phyloP scores from a whole-genome alignment of 2,329 filamentous ascomycete species.

The Alternaria gansuensis region DNA sequence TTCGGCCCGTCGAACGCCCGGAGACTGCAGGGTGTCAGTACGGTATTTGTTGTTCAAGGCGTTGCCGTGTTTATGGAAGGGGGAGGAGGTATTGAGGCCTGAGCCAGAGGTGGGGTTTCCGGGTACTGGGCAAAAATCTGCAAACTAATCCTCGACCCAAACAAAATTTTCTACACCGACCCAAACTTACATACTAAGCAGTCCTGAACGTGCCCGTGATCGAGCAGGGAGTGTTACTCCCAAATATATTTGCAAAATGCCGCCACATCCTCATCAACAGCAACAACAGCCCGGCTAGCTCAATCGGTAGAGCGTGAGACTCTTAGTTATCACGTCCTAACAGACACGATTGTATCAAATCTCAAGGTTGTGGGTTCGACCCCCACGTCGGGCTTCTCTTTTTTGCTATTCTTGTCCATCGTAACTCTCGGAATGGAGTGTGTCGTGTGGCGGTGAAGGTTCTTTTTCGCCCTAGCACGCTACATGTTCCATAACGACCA shows the following conservation, averaged over 20 bases:
- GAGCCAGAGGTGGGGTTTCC: conserved; percentile 3
- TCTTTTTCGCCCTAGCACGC: not conserved
- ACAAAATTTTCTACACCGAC: not conserved
- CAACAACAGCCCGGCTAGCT: conserved; percentile 32
- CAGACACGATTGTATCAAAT: conserved; percentile 21
- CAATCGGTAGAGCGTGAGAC: conserved; percentile 56
- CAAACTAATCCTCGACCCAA: too few species aligned
- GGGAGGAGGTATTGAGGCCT: not conserved
- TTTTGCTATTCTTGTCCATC: not conserved
- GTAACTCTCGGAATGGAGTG: not conserved
- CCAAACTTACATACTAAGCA: not conserved
- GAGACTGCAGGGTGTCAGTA: not conserved
- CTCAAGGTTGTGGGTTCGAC: conserved; percentile 31
- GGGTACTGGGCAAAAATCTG: not conserved
- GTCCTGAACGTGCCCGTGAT: too few species aligned
- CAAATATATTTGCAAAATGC: not conserved
- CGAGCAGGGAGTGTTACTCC: not conserved
- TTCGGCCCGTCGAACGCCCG: not conserved
- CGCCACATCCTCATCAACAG: conserved; percentile 2
- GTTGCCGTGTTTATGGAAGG: not conserved
- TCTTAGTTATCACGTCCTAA: conserved; percentile 41
- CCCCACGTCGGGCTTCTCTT: conserved; percentile 24
- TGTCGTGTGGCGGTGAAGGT: not conserved
- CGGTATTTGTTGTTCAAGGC: not conserved
- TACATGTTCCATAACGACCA: not conserved